Base-by-base conservation (phyloP, 2,329 filamentous ascomycete genomes). In the Sporothrix euskadiensis region DNA sequence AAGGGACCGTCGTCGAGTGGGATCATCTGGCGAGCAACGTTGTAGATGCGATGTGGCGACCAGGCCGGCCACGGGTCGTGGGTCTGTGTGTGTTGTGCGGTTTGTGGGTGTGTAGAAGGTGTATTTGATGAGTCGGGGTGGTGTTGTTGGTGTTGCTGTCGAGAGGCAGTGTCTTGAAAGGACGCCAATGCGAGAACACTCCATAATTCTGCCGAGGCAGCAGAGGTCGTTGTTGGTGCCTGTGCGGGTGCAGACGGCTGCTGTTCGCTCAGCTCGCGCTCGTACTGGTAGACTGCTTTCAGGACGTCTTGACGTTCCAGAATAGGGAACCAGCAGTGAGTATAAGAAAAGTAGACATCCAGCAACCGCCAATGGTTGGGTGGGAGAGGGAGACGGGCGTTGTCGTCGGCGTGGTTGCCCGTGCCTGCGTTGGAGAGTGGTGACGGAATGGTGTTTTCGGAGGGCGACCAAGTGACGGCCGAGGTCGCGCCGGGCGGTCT, bases 281-380 rank as follows among this genome's bases (percentile, higher is more conserved):
- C 72, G 44, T 88, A 88, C 8, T 80, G 79, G 54, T 83, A 80
- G 0, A 82, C 87, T 73, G 79, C 84, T 73, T 77, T 84, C 69
- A 91, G 82, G 4, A 92, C 82, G 57, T 87, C 85, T 68, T 91
- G 87, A 75, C 90, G 91, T 75, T 93, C 90, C 12, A 91, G 83
- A 35, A 94, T 89, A 0, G 92, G 92, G 35, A 94, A 85, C 92
- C 92, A 94, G 71, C 87, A 89, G 79, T 94, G 91, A 0, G 90
- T 92, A 77, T 92, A 93, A 0, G 91, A 88, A 74, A 93, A 92
- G 79, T 93, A 94, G 4, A 91, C 85, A 76, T 94, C 90, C 54
- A 94, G 82, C 4, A 94, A 84, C 2, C 86, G 83, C 83, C 85
- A 89, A 78, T 85, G 88, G 77, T 88, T 86, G 19, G 80, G 78